Base-by-base conservation (phyloP, 352 stramenopile species). In the Thraustochytrium striatum region DNA sequence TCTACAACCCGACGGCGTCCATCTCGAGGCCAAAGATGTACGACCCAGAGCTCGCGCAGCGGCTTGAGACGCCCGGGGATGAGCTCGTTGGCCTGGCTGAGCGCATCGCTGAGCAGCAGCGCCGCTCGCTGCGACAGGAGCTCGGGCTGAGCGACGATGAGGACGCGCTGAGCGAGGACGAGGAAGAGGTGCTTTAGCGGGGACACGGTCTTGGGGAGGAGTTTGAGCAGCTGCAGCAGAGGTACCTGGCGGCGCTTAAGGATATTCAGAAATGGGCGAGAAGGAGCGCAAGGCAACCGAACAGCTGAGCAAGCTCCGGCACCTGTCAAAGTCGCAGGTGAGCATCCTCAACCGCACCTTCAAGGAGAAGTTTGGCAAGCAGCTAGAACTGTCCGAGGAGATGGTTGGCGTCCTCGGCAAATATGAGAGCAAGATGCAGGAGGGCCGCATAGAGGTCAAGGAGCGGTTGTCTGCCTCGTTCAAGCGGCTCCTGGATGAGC, bases 21-120 rank as follows among this genome's bases (percentile, higher is more conserved):
- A 62, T 73, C 47, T 75, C 65, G 50, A 39, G 65, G 21, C 65
- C 65, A 5, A 75, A 75, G 50, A 61, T 38, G 11, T 75, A 75
- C 36, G 65, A 75, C 50, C 65, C 65, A 21, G 65, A 75, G 32
- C 65, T 75, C 43, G 65, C 65, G 39, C 16, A 43, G 50, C 65
- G 65, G 8, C 28, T 43, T 5, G 28, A 75, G 65, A 43, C 58
- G 52, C 33, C 58, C 11, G n/a, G 50, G 19, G 65, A 75, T 16
- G 0, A 75, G 7, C 13, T 75, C 19, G 30, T 43, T 13, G 52
- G 68, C 11, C 65, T 75, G 13, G 65, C 65, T 13, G 65, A 75
- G 21, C 32, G 52, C 32, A 75, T 75, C 36, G 65, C 65, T 5
- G 65, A 72, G 65, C 58, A 75, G 30, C 65, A 75, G 65, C 44